Base-by-base conservation (phyloP, 1,284 basidiomycete genomes). In the Butyriboletus appendiculatus region DNA sequence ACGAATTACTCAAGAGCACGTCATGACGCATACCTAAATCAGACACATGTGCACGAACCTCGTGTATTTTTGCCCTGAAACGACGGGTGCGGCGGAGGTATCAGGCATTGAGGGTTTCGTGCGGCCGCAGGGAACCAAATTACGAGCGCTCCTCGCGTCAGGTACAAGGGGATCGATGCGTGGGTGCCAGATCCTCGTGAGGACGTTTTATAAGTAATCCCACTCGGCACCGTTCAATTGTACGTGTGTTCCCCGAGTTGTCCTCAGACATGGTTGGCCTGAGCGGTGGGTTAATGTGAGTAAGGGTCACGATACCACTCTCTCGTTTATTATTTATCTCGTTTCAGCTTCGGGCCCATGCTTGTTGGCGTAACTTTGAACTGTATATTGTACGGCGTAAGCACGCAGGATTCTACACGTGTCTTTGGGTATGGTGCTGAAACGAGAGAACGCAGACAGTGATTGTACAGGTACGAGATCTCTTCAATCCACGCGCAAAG, bases 311-410 rank as follows among this genome's bases (percentile, higher is more conserved):
- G 5, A 16, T 15, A 22, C 18, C 22, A 38, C 34, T n/a, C 3
- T 45, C 11, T 32, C 3, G 7, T 24, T 26, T 18, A 39, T 58
- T 18, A 62, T 35, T 28, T 30, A 10, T 34, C 44, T 41, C 7
- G 4, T 38, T 38, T n/a, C 45, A 78, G 76, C 16, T 78, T 71
- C 55, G 77, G 75, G 28, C 76, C 76, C 16, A 75, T 79, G 69
- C 68, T 80, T 33, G 64, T 78, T 48, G 77, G 78, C 4, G 69
- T 71, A 10, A 75, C 73, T 59, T 50, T 78, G 28, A 78, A 79
- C 53, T 75, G 74, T 67, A 75, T 80, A 51, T 64, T 80, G n/a
- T 80, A 76, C 51, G 78, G 78, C 48, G 77, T 80, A 50, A 59
- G 72, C 56, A 24, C 28, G 22, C 57, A 22, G 15, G 12, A 24